Base-by-base conservation (phyloP, 192 early-diverging fungal species). In the Coemansia reversa region DNA sequence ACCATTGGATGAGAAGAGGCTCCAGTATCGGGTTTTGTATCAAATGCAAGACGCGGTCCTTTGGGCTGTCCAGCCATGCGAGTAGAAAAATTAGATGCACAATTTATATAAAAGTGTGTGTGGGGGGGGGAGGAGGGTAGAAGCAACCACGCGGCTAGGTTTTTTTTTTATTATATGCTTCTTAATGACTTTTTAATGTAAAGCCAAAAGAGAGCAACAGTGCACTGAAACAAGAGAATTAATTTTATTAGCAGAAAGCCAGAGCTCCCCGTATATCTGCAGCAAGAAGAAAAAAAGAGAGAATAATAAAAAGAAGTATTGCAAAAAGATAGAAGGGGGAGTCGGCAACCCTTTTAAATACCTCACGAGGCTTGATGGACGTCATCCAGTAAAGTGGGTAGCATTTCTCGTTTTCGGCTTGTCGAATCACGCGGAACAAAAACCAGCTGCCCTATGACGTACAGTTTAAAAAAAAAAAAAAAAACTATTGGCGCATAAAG, bases 371-470 rank as follows among this genome's bases (percentile, higher is more conserved):
- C 39, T 16, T 16, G 39, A 45, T 7, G 35, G n/a, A n/a, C n/a
- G n/a, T n/a, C n/a, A 27, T 3, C 27, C 27, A 16, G 39, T 16
- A 45, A 14, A 14, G 14, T 0, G 39, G 39, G 39, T 16, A 16
- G 12, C 39, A 45, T 45, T 16, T 45, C 39, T 45, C 39, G 14
- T 45, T 45, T 30, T 47, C 18, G 29, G 27, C n/a, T 52, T 50
- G 30, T 62, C 32, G 32, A 48, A 62, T 52, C 60, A 62, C 60
- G 60, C 35, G 60, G 32, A 52, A 51, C 7, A 33, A 22, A 50
- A 25, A 47, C 59, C 29, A 29, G 59, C 47, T 25, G 48, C 20
- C 20, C 12, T 14, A 61, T 61, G 60, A 61, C 32, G 60, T 61
- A 35, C n/a, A n/a, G n/a, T n/a, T n/a, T n/a, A n/a, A n/a, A n/a